These are phyloP conservation scores for Suillus decipiens DNA, from an alignment of 768 basidiomycete species.

Conservation along the genomic window DNA sequence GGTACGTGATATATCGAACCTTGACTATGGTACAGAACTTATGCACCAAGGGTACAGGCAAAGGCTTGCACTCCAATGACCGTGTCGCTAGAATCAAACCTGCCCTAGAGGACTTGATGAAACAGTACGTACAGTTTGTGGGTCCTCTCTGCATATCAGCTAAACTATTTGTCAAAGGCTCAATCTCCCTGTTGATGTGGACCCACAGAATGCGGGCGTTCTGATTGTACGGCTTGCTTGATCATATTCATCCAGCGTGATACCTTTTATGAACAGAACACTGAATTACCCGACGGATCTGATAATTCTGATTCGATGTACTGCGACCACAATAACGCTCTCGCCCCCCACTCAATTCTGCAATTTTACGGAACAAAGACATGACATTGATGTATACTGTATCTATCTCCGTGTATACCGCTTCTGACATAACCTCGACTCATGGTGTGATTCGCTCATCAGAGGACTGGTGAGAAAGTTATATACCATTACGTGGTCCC, in stretches of 20 bases:
- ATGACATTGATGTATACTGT: background rate
- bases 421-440: background rate
- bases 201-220: constrained; percentile 83
- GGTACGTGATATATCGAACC: constrained; percentile 47
- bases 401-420: constrained; percentile 2
- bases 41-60: constrained; percentile 47
- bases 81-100: constrained; percentile 88
- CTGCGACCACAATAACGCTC: background rate
- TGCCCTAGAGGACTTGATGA: constrained; percentile 86
- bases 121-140: constrained; percentile 51
- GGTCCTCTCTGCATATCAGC: background rate
- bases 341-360: background rate
- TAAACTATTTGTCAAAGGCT: constrained; percentile 47
- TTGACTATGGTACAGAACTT: background rate
- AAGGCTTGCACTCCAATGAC: constrained; percentile 81
- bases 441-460: background rate
- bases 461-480: too few species aligned
- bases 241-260: background rate
- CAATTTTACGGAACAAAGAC: background rate
- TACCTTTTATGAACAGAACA: background rate
- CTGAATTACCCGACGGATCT: background rate
- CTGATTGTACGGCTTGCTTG: constrained; percentile 61
- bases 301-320: background rate
- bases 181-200: constrained; percentile 68
- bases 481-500: too few species aligned